Evolutionary conservation across 2,329 filamentous ascomycete genomes (phyloP).

Genomic region (Neofusicoccum ribis): DNA sequence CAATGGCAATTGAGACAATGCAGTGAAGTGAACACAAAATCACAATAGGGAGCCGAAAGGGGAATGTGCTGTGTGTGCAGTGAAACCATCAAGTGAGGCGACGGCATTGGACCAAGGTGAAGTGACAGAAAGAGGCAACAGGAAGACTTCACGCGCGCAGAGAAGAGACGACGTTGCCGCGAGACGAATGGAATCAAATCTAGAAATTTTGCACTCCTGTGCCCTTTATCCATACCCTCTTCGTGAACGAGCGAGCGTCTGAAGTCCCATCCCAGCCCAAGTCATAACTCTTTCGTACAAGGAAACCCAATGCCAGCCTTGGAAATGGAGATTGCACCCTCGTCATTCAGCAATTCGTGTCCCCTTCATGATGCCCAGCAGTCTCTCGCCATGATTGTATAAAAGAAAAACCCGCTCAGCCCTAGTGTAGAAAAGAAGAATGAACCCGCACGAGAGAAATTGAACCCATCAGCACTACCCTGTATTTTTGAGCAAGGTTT

Average conservation of each 20-base stretch:
- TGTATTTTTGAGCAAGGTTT: neutral
- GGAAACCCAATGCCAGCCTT: neutral
- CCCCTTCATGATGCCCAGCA: neutral
- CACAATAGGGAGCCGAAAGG: neutral
- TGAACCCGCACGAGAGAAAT: neutral
- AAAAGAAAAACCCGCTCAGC: neutral
- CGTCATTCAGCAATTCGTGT: slow-evolving; percentile 1
- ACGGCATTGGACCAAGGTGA: too few relatives aligned
- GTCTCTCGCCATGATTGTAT: neutral
- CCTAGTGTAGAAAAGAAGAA: neutral
- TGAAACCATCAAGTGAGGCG: too few relatives aligned
- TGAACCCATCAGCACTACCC: neutral
- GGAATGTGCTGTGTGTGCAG: too few relatives aligned
- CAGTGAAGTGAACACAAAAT: neutral
- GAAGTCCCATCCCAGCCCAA: neutral
- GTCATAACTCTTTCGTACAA: neutral
- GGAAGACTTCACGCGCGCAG: too few relatives aligned
- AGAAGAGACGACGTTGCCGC: neutral
- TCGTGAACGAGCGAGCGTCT: neutral
- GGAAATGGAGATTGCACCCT: neutral
- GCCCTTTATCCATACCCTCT: neutral
- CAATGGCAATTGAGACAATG: neutral
- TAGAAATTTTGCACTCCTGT: neutral
- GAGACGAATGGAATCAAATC: neutral
- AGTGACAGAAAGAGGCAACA: too few relatives aligned